These are phyloP conservation scores for Peltaster fructicola DNA, from an alignment of 2,329 filamentous ascomycete genomes.

Conservation along the genomic window DNA sequence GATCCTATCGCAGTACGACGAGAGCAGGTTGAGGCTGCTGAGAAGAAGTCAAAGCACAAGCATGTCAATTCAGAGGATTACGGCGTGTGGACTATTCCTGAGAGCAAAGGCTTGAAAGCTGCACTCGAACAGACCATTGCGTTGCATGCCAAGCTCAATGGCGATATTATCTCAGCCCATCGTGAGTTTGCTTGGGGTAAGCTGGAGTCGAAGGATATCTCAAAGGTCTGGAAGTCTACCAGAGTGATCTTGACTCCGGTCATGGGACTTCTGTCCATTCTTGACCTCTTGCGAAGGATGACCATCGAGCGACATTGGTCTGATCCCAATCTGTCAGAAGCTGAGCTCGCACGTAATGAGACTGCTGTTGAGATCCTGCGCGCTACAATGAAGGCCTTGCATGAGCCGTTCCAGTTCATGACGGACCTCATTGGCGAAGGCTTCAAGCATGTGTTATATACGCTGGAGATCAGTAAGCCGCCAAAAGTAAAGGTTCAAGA, in stretches of 20 bases:
- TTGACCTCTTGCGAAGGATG: constrained; percentile 52
- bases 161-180: constrained; percentile 54
- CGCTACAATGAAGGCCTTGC: constrained; percentile 50
- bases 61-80: constrained; percentile 40
- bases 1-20: constrained; percentile 22
- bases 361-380: constrained; percentile 30
- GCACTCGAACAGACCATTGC: constrained; percentile 20
- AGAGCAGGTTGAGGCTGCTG: constrained; percentile 5
- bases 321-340: constrained; percentile 6
- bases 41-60: constrained; percentile 16
- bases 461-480: constrained; percentile 32
- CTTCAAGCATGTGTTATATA: constrained; percentile 42
- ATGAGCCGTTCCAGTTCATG: constrained; percentile 47
- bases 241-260: constrained; percentile 49
- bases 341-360: constrained; percentile 6
- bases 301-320: constrained; percentile 39
- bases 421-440: constrained; percentile 47
- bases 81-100: constrained; percentile 30
- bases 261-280: constrained; percentile 47
- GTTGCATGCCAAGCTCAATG: constrained; percentile 49
- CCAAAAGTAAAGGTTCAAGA: constrained; percentile 15
- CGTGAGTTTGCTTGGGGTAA: constrained; percentile 56
- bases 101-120: constrained; percentile 15
- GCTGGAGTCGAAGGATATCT: constrained; percentile 44
- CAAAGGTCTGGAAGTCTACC: constrained; percentile 40